Percentiles rank a stretch among this genome's conserved stretches.
Conservation (phyloP, 768 basidiomycete species). For the Xerocomellus chrysenteron region DNA sequence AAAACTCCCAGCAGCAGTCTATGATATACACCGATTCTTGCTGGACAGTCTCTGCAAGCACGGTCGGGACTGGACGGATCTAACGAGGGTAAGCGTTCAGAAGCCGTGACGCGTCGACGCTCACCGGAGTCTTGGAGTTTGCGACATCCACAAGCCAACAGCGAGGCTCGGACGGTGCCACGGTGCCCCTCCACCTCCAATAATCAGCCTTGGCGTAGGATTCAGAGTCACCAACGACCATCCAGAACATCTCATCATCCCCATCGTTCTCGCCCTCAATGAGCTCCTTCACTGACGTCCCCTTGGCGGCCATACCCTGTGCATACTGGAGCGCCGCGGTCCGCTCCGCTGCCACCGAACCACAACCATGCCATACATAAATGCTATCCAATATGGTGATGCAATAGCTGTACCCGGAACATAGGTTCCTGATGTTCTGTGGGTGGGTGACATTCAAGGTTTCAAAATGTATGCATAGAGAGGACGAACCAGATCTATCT, state of each 20-base stretch:
- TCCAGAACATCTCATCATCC: slow-evolving; percentile 82
- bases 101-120: slow-evolving; percentile 12
- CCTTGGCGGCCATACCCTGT: slow-evolving; percentile 40
- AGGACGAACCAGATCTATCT: slow-evolving; percentile 60
- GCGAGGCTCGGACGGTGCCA: slow-evolving; percentile 44
- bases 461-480: neutral
- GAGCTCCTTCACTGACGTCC: slow-evolving; percentile 51
- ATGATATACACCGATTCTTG: slow-evolving; percentile 58
- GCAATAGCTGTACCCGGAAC: slow-evolving; percentile 85
- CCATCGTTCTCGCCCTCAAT: slow-evolving; percentile 60
- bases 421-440: slow-evolving; percentile 65
- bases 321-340: slow-evolving; percentile 64
- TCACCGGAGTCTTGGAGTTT: slow-evolving; percentile 40
- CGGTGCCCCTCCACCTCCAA: slow-evolving; percentile 68
- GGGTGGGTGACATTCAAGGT: slow-evolving; percentile 2
- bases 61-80: slow-evolving; percentile 46
- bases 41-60: slow-evolving; percentile 39
- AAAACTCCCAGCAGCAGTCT: slow-evolving; percentile 80
- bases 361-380: slow-evolving; percentile 82
- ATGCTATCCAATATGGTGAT: slow-evolving; percentile 64
- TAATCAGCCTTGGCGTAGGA: slow-evolving; percentile 75
- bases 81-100: slow-evolving; percentile 26
- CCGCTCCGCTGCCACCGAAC: slow-evolving; percentile 59
- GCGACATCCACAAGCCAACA: slow-evolving; percentile 58
- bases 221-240: slow-evolving; percentile 72